Base-by-base conservation (phyloP, 1,139 yeast species). In the Lodderomyces jiufengensis region DNA sequence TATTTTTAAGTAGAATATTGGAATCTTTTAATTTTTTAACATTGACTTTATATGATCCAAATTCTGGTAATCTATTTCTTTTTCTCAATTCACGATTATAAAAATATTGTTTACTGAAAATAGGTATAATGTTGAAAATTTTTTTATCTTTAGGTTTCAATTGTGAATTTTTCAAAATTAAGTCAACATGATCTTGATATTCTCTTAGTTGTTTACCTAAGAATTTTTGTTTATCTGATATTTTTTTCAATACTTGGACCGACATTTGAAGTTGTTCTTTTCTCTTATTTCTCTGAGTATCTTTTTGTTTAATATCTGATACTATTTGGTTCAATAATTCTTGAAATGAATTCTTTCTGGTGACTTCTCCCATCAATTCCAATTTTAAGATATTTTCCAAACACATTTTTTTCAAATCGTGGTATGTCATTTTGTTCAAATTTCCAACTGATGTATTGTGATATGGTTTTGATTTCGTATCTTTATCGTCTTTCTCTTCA, bases 1-100 rank as follows among this genome's bases (percentile, higher is more conserved):
- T 73, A 34, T 84, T 68, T 38, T 78, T 81, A 5, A 73, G 57
- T 21, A 92, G 55, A 2, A 88, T 73, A 1, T 84, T 83, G 48
- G 77, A 82, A 40, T 88, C 97, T 54, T 75, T 68, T 35, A 92
- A 66, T 49, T 80, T 83, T 43, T 84, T 81, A 3, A 87, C 82
- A 0, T 87, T 73, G 61, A 86, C 85, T 58, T 84, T 85, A 62
- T 80, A 86, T 1, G 94, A 84, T 7, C 95, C 95, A 57, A 82
- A 86, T 51, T 76, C 77, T 2, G 94, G 90, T 31, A 80, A 62
- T 32, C 81, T 67, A 24, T 92, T 86, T 33, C 76, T 57, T 59
- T 73, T 79, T 49, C 80, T 79, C 47, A 85, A 63, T 45, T 81
- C 87, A 24, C 90, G 66, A 51, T 80, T 84, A 51, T 84, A 84